Base-by-base conservation (phyloP, 805 yeast genomes). In the Starmera amethionina region DNA sequence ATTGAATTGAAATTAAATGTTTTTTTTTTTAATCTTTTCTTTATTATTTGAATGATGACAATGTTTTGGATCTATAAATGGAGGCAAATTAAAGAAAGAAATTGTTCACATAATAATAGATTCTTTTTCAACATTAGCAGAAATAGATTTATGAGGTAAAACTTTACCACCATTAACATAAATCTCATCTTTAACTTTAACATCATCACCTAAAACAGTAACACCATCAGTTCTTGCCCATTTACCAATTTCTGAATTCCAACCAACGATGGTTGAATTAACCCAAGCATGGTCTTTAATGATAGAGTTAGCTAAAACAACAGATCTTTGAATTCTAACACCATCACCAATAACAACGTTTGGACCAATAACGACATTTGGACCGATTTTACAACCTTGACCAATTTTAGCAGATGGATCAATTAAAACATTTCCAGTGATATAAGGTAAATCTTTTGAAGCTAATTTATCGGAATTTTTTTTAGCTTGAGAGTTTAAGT, bases 161-260 rank as follows among this genome's bases (percentile, higher is more conserved):
- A 93, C 97, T 67, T 93, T 88, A 70, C 97, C 99, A 68, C 99
- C 99, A 69, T 93, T 93, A 58, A 93, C 95, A 77, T 93, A 93
- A 64, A 93, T 77, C 75, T 90, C 99, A 64, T 93, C 97, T 74
- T 90, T 87, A 64, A 93, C 87, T 65, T 89, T 94, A 51, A 93
- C 99, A 55, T 93, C 99, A 67, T 93, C 99, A 72, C 98, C 99
- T 59, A 93, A 78, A 45, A 93, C 98, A 48, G 97, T 85, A 58
- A 80, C 85, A 73, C 96, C 96, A 70, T 93, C 97, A 50, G 93
- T 78, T 76, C 98, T 87, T 50, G 97, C 95, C 98, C 98, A 93
- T 69, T 79, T 81, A 67, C 98, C 98, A 58, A 93, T 90, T 56
- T 86, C 85, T 48, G 96, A 89, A 77, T 88, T 82, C 99, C 99